phyloP scores from a whole-genome alignment of 768 basidiomycete species.

The Termitomyces sp. region DNA sequence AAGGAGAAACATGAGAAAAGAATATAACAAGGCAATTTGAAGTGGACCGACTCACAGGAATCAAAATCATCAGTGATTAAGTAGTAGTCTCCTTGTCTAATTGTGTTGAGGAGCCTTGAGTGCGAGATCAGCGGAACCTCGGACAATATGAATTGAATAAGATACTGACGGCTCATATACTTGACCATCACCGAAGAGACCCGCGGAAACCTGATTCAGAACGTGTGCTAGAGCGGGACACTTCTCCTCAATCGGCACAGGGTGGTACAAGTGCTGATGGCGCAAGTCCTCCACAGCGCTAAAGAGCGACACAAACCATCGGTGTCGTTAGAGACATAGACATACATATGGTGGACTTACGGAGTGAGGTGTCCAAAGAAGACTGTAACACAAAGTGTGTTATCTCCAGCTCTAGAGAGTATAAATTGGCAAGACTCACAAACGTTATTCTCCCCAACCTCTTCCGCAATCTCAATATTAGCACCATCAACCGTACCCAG shows the following conservation, averaged over 20 bases:
- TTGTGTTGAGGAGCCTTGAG: slow-evolving; percentile 62
- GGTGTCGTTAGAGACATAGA: not conserved
- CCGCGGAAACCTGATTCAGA: slow-evolving; percentile 67
- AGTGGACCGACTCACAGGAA: slow-evolving; percentile 52
- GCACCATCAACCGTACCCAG: slow-evolving; percentile 93
- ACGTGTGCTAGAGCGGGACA: slow-evolving; percentile 79
- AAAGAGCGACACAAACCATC: not conserved
- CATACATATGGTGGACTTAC: slow-evolving; percentile 19
- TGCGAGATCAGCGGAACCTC: not conserved
- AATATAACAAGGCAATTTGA: not conserved
- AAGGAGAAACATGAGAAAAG: not conserved
- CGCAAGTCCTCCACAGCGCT: slow-evolving; percentile 81
- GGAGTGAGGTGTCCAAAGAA: slow-evolving; percentile 89
- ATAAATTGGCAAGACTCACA: slow-evolving; percentile 45
- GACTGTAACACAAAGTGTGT: slow-evolving; percentile 36
- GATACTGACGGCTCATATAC: slow-evolving; percentile 83
- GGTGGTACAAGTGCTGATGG: slow-evolving; percentile 81
- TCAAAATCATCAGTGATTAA: slow-evolving; percentile 91
- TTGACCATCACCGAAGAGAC: slow-evolving; percentile 72
- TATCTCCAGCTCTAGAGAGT: not conserved
- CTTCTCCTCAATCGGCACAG: slow-evolving; percentile 74
- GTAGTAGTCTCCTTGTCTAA: slow-evolving; percentile 73
- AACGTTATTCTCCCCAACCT: slow-evolving; percentile 87
- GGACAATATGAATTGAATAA: slow-evolving; percentile 8
- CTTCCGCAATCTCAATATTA: slow-evolving; percentile 95